Evolutionary conservation across 2,329 filamentous ascomycete genomes (phyloP).

Genomic region (Fusarium papillatum): DNA sequence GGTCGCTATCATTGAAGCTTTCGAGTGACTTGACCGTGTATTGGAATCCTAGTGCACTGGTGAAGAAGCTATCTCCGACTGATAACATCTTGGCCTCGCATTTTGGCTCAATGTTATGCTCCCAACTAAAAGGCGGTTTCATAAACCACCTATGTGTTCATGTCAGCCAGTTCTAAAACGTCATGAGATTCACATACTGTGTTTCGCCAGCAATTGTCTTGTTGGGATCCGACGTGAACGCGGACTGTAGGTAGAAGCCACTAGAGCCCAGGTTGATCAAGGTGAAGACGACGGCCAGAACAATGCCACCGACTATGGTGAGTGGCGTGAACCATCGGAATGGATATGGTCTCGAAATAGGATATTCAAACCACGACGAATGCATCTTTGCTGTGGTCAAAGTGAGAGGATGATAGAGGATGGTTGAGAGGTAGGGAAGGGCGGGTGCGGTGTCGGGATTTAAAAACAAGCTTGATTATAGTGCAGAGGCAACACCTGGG

Average conservation of each 20-base stretch:
- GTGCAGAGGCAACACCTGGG: not conserved
- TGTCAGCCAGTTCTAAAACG: not conserved
- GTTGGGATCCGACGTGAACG: slow-evolving; percentile 25
- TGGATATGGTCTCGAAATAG: slow-evolving; percentile 18
- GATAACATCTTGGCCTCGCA: slow-evolving; percentile 24
- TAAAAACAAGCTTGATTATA: not conserved
- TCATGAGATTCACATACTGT: not conserved
- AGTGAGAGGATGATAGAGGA: not conserved
- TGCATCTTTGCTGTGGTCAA: slow-evolving; percentile 13
- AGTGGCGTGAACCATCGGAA: slow-evolving; percentile 31
- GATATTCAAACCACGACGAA: slow-evolving; percentile 29
- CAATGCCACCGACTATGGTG: not conserved
- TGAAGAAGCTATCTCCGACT: slow-evolving; percentile 29
- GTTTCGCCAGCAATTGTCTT: not conserved
- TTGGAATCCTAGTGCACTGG: slow-evolving; percentile 3
- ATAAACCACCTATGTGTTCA: slow-evolving; percentile 22
- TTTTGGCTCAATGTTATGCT: slow-evolving; percentile 4
- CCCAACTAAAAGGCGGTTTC: slow-evolving; percentile 28
- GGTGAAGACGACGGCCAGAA: slow-evolving; percentile 8
- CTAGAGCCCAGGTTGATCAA: slow-evolving; percentile 29
- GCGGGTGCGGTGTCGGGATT: not conserved
- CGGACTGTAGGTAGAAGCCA: slow-evolving; percentile 19
- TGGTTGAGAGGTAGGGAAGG: not conserved
- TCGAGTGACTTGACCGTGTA: slow-evolving; percentile 24
- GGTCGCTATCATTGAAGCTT: not conserved